A percentile compares a stretch with the other conserved stretches of the same genome.
Conservation (phyloP, 2,329 filamentous ascomycete species). For the Neonectria sp. region DNA sequence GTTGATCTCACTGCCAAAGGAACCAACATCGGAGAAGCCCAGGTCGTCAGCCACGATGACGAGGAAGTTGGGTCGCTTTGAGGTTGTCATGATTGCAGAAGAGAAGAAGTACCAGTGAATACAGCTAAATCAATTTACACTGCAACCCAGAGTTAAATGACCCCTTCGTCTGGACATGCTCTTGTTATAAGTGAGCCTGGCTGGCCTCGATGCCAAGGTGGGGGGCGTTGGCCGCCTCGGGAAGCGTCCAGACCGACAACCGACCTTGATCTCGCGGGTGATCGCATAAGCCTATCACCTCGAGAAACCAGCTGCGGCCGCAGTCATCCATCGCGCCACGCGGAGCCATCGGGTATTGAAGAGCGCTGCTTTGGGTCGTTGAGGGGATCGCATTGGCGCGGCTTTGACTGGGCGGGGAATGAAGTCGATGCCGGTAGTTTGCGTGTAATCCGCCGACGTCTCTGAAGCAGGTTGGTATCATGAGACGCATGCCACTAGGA, state of each 20-base stretch:
- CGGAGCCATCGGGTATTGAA: neutral
- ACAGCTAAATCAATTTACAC: neutral
- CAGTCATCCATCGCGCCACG: constrained; percentile 14
- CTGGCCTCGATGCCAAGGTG: constrained; percentile 7
- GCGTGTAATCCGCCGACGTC: neutral
- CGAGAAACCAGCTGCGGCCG: neutral
- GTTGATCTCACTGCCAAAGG: constrained; percentile 72
- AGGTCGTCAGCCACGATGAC: constrained; percentile 48
- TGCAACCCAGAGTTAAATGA: neutral
- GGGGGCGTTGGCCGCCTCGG: constrained; percentile 22
- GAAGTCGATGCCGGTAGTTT: neutral
- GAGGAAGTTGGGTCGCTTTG: constrained; percentile 45
- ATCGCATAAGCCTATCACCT: constrained; percentile 25
- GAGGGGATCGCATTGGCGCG: constrained; percentile 27
- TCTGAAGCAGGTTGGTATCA: neutral
- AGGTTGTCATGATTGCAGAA: constrained; percentile 45
- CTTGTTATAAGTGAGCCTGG: constrained; percentile 24
- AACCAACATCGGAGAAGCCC: constrained; percentile 72
- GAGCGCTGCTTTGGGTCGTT: neutral
- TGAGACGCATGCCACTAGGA: neutral
- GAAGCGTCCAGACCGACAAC: constrained; percentile 29
- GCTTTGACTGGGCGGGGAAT: constrained; percentile 11
- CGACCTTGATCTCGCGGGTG: constrained; percentile 11
- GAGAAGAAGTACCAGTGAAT: neutral
- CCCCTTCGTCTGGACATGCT: neutral